Percentiles rank a stretch among this genome's conserved stretches.
phyloP scores from a whole-genome alignment of 2,329 filamentous ascomycete genomes.

The Venturia effusa region DNA sequence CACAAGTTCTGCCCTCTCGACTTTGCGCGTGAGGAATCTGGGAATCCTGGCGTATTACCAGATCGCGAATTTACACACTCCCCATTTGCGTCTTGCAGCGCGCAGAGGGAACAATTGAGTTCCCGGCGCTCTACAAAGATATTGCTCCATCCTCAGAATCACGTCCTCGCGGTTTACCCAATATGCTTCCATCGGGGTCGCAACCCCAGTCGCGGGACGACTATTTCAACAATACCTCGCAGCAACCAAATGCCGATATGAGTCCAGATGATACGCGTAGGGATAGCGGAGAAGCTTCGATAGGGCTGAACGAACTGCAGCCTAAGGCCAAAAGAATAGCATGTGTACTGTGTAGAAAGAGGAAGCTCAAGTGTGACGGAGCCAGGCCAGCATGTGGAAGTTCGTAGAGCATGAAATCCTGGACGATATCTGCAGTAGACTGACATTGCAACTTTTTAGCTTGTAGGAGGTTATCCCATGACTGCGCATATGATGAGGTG shows the following conservation, averaged over 20 bases:
- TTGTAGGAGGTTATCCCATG: slow-evolving; percentile 74
- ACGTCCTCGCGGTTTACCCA: background rate
- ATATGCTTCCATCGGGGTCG: slow-evolving; percentile 5
- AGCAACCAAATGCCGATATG: slow-evolving; percentile 27
- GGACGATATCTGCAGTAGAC: background rate
- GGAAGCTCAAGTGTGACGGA: slow-evolving; percentile 87
- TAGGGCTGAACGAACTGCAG: slow-evolving; percentile 42
- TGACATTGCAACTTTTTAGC: slow-evolving; percentile 33
- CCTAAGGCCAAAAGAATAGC: slow-evolving; percentile 69
- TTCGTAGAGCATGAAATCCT: background rate
- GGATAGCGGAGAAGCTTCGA: slow-evolving; percentile 33
- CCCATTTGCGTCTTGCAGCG: background rate
- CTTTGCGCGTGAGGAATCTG: background rate
- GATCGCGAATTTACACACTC: background rate
- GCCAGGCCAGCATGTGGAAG: slow-evolving; percentile 66
- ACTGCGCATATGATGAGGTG: slow-evolving; percentile 84
- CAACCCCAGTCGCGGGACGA: slow-evolving; percentile 23
- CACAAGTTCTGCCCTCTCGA: background rate
- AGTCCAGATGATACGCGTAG: slow-evolving; percentile 10
- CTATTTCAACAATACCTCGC: slow-evolving; percentile 48
- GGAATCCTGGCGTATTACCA: background rate
- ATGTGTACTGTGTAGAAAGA: slow-evolving; percentile 85
- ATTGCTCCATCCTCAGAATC: background rate
- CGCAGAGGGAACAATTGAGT: background rate
- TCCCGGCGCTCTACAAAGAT: background rate